Conservation (phyloP, 2,329 filamentous ascomycete species). For the Penicillium sp. region DNA sequence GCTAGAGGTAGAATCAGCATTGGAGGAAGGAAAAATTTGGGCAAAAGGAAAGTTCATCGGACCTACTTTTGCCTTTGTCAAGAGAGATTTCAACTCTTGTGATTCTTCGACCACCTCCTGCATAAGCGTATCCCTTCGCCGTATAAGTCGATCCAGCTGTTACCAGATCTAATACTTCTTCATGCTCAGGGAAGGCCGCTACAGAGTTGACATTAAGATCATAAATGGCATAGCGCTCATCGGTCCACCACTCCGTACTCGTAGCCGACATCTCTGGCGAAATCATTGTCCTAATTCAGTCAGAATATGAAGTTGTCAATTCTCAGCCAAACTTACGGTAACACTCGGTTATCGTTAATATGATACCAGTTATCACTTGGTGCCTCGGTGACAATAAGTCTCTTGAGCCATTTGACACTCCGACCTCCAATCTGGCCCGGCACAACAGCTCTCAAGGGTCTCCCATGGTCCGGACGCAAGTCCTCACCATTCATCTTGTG, state of each 20-base stretch:
- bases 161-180: conserved; percentile 62
- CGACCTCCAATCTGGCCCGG: conserved; percentile 89
- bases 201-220: conserved; percentile 87
- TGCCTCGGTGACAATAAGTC: conserved; percentile 71
- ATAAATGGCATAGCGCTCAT: conserved; percentile 90
- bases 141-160: conserved; percentile 58
- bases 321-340: conserved; percentile 57
- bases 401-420: conserved; percentile 91
- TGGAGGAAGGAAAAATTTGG: not conserved
- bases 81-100: conserved; percentile 81
- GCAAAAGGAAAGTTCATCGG: not conserved
- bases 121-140: conserved; percentile 80
- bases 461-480: conserved; percentile 80
- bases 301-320: not conserved
- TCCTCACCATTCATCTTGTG: conserved; percentile 88
- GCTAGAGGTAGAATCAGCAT: conserved; percentile 30
- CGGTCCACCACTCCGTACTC: conserved; percentile 75
- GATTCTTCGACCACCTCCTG: conserved; percentile 79
- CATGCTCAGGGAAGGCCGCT: conserved; percentile 75
- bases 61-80: conserved; percentile 68
- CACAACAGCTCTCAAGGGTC: conserved; percentile 77
- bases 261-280: conserved; percentile 76
- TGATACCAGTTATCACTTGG: conserved; percentile 96
- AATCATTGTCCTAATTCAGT: conserved; percentile 63
- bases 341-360: conserved; percentile 86